A percentile compares a stretch with the other conserved stretches of the same genome.
phyloP scores from a whole-genome alignment of 768 basidiomycete genomes.

The Rhizopogon vinicolor region DNA sequence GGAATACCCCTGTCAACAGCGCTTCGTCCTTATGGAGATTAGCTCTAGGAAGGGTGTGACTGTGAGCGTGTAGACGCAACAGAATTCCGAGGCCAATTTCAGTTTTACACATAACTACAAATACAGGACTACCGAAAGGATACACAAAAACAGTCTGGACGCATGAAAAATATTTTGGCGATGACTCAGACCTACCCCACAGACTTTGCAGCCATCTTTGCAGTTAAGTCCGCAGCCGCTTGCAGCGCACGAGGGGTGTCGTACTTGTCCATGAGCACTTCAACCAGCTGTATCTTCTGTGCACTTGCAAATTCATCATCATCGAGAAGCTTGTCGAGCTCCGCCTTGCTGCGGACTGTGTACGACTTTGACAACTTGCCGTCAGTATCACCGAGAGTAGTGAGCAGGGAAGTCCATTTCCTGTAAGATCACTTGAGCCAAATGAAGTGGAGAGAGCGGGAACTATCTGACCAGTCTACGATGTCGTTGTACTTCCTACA shows the following conservation, averaged over 20 bases:
- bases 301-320: constrained; percentile 57
- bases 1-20: background rate
- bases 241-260: constrained; percentile 69
- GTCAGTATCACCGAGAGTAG: constrained; percentile 48
- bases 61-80: too few relatives aligned
- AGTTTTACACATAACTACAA: background rate
- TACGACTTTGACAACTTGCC: constrained; percentile 54
- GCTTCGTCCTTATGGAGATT: too few relatives aligned
- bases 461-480: constrained; percentile 49
- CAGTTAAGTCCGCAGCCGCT: constrained; percentile 39
- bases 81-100: background rate
- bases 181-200: constrained; percentile 12
- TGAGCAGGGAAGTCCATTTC: constrained; percentile 67
- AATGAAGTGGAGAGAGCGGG: background rate
- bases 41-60: too few relatives aligned
- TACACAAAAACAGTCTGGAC: background rate
- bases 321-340: constrained; percentile 64
- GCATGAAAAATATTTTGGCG: background rate
- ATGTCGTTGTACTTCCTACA: constrained; percentile 84
- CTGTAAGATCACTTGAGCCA: constrained; percentile 15
- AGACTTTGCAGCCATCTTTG: constrained; percentile 11
- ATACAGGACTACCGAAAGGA: background rate
- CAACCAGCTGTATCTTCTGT: constrained; percentile 72
- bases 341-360: constrained; percentile 60
- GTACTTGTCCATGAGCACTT: constrained; percentile 67